Base-by-base conservation (phyloP, 2,329 filamentous ascomycete genomes). In the Calycina herbarum region DNA sequence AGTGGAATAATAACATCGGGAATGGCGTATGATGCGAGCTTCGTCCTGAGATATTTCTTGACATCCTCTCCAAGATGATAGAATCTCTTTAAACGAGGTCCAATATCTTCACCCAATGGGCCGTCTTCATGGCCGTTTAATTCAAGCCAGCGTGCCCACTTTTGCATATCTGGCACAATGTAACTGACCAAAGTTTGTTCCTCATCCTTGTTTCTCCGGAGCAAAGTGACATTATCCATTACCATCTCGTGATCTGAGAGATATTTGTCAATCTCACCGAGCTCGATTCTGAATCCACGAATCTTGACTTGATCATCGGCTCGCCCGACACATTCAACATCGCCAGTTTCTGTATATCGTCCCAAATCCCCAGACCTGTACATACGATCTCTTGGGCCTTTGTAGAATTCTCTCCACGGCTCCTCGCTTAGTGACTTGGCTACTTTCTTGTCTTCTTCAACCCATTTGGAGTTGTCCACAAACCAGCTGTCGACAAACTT, bases 221-320 rank as follows among this genome's bases (percentile, higher is more conserved):
- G 87, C 2, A 98, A 80, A 0, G 94, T 98, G 71, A 92, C 89
- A 78, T 91, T 93, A 70, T 98, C 94, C 51, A 92, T 85, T 29
- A 98, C 86, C 29, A 96, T 79, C 0, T 86, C 87, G 78, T 92
- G 86, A 57, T 88, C 85, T 63, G 87, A 90, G 58, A 97, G 80
- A 76, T 96, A 89, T 54, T 84, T 90, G 77, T 98, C 94, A 71
- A 98, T 97, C 71, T 98, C 95, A 69, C 90, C 90, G 57, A 98
- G 87, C 79, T 99, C 95, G 71, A 99, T 96, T 67, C 94, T 86
- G 83, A 97, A 98, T 1, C 94, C 94, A 67, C 95, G 90, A 70
- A 98, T 94, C 82, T 98, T 99, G 80, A 97, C 92, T 76, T 98
- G 94, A 71, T 90, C 86, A 74, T 98, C 94, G 29, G 88, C 88